Percentiles rank a stretch among this genome's conserved stretches.
Evolutionary conservation across 2,329 filamentous ascomycete genomes (phyloP).

Genomic region (Amphichorda felina): DNA sequence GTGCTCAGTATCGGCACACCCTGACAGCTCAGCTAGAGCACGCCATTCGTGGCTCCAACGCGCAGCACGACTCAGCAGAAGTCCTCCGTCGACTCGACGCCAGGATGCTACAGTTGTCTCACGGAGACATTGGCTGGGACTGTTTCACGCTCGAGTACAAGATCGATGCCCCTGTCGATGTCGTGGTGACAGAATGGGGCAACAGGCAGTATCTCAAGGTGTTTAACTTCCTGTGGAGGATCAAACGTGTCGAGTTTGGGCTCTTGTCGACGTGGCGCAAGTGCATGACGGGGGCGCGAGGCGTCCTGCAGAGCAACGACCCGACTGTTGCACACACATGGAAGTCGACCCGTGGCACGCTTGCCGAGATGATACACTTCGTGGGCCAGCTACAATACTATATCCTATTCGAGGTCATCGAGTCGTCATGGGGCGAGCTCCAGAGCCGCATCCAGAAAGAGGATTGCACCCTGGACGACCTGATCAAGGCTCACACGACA

Average conservation of each 20-base stretch:
- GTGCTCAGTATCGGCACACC: constrained; percentile 91
- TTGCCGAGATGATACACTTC: constrained; percentile 98
- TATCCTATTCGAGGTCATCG: constrained; percentile 96
- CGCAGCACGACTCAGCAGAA: constrained; percentile 87
- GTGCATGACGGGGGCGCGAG: constrained; percentile 87
- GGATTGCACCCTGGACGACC: constrained; percentile 83
- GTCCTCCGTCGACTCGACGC: constrained; percentile 86
- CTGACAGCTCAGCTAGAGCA: constrained; percentile 96
- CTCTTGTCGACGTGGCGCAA: constrained; percentile 85
- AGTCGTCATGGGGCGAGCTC: constrained; percentile 86
- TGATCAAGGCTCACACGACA: constrained; percentile 81
- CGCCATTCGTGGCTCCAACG: constrained; percentile 92
- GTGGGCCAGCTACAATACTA: constrained; percentile 97
- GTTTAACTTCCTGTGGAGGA: constrained; percentile 97
- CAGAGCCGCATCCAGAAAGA: constrained; percentile 74
- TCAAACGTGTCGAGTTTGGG: constrained; percentile 95
- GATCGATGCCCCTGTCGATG: constrained; percentile 90
- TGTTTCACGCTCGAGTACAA: constrained; percentile 99
- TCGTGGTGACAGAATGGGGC: constrained; percentile 92
- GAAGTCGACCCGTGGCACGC: constrained; percentile 78
- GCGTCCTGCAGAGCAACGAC: constrained; percentile 72
- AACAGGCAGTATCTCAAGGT: constrained; percentile 96
- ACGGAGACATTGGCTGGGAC: constrained; percentile 97
- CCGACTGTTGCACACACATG: constrained; percentile 62
- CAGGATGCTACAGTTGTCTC: constrained; percentile 93